Conservation (phyloP, 352 stramenopile genomes). For the Peronospora belbahrii region DNA sequence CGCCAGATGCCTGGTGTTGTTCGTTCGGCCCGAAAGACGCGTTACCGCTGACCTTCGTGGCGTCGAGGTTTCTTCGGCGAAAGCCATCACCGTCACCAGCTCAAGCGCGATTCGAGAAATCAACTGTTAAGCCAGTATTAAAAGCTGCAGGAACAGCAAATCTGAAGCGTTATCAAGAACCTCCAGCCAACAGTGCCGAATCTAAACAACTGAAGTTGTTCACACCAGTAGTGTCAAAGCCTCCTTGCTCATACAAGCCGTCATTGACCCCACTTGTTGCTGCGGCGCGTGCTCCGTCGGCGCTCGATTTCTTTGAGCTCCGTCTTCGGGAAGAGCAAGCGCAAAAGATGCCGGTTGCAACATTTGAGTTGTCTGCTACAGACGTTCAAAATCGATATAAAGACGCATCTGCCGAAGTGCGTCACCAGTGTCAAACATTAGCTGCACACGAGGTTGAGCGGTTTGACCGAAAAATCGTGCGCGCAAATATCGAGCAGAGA, state of each 20-base stretch:
- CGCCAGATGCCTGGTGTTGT: slow-evolving; percentile 31
- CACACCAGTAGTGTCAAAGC: background rate
- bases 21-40: slow-evolving; percentile 36
- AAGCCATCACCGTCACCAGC: slow-evolving; percentile 14
- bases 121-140: background rate
- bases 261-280: slow-evolving; percentile 36
- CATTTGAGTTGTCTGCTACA: slow-evolving; percentile 5
- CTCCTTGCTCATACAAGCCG: slow-evolving; percentile 23
- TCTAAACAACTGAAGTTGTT: slow-evolving; percentile 10
- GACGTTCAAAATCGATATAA: slow-evolving; percentile 31
- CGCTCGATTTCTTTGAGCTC: slow-evolving; percentile 39
- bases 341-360: background rate
- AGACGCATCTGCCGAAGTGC: slow-evolving; percentile 21
- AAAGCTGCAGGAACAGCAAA: slow-evolving; percentile 2
- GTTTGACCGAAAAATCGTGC: slow-evolving; percentile 54
- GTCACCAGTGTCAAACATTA: slow-evolving; percentile 35
- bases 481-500: slow-evolving; percentile 54
- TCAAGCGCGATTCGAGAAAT: background rate
- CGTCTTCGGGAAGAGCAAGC: slow-evolving; percentile 15
- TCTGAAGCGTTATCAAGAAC: slow-evolving; percentile 18
- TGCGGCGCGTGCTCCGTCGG: slow-evolving; percentile 21
- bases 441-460: slow-evolving; percentile 43
- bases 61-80: slow-evolving; percentile 47
- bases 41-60: slow-evolving; percentile 46
- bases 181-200: background rate